Base-by-base conservation (phyloP, 176 grass and related monocot genomes). In the Phragmites australis region DNA sequence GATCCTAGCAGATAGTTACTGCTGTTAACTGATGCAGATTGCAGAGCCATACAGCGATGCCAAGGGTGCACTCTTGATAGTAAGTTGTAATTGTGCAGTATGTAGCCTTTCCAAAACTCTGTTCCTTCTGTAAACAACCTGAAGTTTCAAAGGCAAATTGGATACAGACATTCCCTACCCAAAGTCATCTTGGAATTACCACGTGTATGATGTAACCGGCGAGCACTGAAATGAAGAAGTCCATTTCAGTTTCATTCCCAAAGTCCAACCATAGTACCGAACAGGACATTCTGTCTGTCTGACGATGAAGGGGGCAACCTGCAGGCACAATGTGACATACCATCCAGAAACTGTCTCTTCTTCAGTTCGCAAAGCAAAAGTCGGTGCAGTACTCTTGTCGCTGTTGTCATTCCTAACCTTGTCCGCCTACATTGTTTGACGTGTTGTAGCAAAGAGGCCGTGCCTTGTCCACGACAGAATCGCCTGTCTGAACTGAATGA, bases 31-130 rank as follows among this genome's bases (percentile, higher is more conserved):
- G 47, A 54, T 1, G 23, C 32, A 64, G 57, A 39, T 14, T n/a
- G 8, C 47, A 67, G 8, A 75, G 25, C 15, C 22, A 13, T 8
- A 23, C 12, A 26, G 41, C 40, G 21, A 37, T 23, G 74, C 0
- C 56, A 32, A 17, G 23, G 3, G 23, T 27, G 72, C 53, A 18
- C 11, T 27, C 4, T 25, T 59, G 5, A 17, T 26, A 27, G 62
- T 39, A 68, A 76, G n/a, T 19, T 58, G 82, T 60, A 70, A 23
- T 2, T 14, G 6, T 73, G 66, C 43, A 31, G 76, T 31, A 19
- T 46, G 21, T 62, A 18, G 47, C 12, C 48, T 44, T 40, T 8
- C 68, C 12, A 27, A 31, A 14, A 13, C 39, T 12, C 1, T 26
- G 12, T 11, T 60, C 0, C 2, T 25, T 39, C 2, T 69, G 29